These are phyloP conservation scores for Dendrostoma leiphaemia DNA, from an alignment of 2,329 filamentous ascomycete genomes.

Conservation along the genomic window DNA sequence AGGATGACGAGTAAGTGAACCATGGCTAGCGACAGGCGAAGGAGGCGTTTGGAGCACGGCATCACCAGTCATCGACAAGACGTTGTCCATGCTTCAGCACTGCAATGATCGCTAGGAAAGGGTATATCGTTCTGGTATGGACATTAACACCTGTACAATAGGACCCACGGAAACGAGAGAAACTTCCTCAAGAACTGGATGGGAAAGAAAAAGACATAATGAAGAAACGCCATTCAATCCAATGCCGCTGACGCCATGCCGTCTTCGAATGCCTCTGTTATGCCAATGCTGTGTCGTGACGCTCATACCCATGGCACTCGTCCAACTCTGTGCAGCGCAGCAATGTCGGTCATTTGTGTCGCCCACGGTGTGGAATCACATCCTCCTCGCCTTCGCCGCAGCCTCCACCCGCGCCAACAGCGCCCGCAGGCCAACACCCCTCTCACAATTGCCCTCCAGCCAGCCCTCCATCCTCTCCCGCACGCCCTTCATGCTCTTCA, in stretches of 20 bases:
- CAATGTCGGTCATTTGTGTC: too few species aligned
- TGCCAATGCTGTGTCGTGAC: conserved; percentile 1
- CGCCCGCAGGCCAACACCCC: conserved; percentile 70
- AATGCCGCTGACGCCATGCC: conserved; percentile 11
- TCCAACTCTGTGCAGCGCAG: background rate
- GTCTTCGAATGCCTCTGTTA: background rate
- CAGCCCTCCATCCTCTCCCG: conserved; percentile 81
- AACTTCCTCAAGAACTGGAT: conserved; percentile 19
- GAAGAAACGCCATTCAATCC: conserved; percentile 2
- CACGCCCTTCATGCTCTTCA: conserved; percentile 65
- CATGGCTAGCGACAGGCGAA: too few species aligned
- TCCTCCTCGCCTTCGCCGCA: conserved; percentile 36
- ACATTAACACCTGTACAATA: conserved; percentile 12
- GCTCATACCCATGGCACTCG: background rate
- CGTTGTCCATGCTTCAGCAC: background rate
- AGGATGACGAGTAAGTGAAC: conserved; percentile 28
- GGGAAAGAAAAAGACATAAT: conserved; percentile 14
- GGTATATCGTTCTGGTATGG: conserved; percentile 20
- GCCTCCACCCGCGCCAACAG: conserved; percentile 64
- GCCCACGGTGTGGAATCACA: conserved; percentile 17
- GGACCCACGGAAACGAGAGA: conserved; percentile 15
- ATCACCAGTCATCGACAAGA: background rate
- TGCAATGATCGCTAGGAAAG: conserved; percentile 17
- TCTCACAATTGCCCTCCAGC: conserved; percentile 79
- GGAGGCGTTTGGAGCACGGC: too few species aligned